Conservation (phyloP, 2,329 filamentous ascomycete genomes). For the Rosellinia necatrix region DNA sequence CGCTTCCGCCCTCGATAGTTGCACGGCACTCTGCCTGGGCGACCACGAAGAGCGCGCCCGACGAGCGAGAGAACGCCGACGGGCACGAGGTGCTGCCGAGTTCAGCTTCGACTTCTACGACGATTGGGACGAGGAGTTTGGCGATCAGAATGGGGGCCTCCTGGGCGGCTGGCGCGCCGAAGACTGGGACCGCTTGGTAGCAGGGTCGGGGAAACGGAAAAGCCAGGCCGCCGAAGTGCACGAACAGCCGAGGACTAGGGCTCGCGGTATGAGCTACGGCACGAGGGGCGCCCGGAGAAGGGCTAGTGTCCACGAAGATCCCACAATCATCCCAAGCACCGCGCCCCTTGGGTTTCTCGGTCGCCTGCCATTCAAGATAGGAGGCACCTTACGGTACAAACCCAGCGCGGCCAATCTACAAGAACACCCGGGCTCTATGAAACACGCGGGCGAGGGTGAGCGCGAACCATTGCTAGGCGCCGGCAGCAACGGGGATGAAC, state of each 20-base stretch:
- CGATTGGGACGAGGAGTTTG: constrained; percentile 79
- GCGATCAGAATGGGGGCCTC: constrained; percentile 54
- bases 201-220: constrained; percentile 60
- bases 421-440: constrained; percentile 71
- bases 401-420: constrained; percentile 89
- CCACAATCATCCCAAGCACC: constrained; percentile 87
- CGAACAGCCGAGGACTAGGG: constrained; percentile 49
- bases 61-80: constrained; percentile 67
- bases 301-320: constrained; percentile 65
- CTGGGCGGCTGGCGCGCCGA: constrained; percentile 77
- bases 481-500: constrained; percentile 21
- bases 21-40: constrained; percentile 71
- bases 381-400: constrained; percentile 81
- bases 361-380: constrained; percentile 82
- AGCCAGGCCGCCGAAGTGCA: constrained; percentile 31
- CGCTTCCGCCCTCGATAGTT: constrained; percentile 70
- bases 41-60: constrained; percentile 75
- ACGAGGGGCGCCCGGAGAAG: constrained; percentile 62
- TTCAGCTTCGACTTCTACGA: constrained; percentile 97
- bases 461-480: constrained; percentile 69
- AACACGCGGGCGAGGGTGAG: constrained; percentile 55
- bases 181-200: constrained; percentile 82
- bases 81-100: constrained; percentile 68
- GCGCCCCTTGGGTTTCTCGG: constrained; percentile 85
- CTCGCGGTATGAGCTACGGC: constrained; percentile 89